Base-by-base conservation (phyloP, 495 filamentous ascomycete genomes). In the Tuber indicum region DNA sequence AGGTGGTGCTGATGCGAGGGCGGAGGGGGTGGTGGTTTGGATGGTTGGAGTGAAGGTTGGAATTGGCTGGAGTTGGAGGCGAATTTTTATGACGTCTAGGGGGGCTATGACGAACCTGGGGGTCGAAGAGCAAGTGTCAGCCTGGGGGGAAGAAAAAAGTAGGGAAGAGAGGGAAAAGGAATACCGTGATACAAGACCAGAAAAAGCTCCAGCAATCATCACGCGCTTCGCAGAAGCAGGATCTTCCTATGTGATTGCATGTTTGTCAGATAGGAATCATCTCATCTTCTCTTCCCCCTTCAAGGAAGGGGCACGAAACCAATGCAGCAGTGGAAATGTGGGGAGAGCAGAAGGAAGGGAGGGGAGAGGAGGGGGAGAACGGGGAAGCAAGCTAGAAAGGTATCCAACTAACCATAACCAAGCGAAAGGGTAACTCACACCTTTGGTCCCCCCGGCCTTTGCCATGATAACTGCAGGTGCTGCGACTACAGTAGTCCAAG, bases 121-220 rank as follows among this genome's bases (percentile, higher is more conserved):
- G 91, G 74, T 89, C 90, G 76, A 89, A 26, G 93, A 93, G 85
- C 94, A 32, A 46, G 91, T 71, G 90, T 90, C 85, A 97, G 94
- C 52, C 17, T 17, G 52, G 43, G 0, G 1, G 21, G 44, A 71
- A 47, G 76, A 72, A 77, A 77, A 71, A 21, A 77, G 71, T n/a
- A 23, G 16, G 58, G 21, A 23, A 41, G 73, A 72, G 9, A 72
- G 45, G 72, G 39, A 42, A 32, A 7, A 75, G 62, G 62, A 36
- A 66, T 86, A 91, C 90, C 96, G 91, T 73, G 96, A 96, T 74
- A 98, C 89, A 75, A 99, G 88, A 21, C 96, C 96, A 72, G 96
- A 93, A 75, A 91, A 91, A 23, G 91, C 93, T 78, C 96, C 96
- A 66, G 96, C 95, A 76, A 91, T 84, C 71, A 94, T 88, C 77